Evolutionary conservation across 179 eudicot species (phyloP).

Genomic region (Silene vulgaris): DNA sequence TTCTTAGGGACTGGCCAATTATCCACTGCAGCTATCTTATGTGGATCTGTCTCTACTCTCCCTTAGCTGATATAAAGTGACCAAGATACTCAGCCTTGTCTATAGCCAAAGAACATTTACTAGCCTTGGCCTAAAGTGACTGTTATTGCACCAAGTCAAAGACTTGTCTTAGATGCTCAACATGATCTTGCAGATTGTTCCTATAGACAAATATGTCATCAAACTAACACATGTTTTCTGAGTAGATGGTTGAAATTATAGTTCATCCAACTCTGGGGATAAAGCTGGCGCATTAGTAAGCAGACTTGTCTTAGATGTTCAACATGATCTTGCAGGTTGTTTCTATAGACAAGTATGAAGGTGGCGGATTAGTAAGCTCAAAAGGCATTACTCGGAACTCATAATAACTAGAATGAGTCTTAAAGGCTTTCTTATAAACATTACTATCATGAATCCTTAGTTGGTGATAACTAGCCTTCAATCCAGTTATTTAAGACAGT

Average conservation of each 20-base stretch:
- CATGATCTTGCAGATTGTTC: not conserved
- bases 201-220: not conserved
- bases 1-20: too few relatives aligned
- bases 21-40: too few relatives aligned
- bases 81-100: not conserved
- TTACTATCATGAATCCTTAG: not conserved
- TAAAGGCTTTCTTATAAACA: slow-evolving; percentile 3
- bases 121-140: not conserved
- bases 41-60: too few relatives aligned
- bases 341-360: too few relatives aligned
- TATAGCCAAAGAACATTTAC: not conserved
- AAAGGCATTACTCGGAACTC: slow-evolving; percentile 7
- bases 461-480: too few relatives aligned
- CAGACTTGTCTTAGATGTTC: too few relatives aligned
- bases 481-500: not conserved
- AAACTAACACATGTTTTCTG: not conserved
- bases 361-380: too few relatives aligned
- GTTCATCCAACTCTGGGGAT: not conserved
- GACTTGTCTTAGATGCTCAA: not conserved
- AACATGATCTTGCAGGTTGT: too few relatives aligned
- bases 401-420: slow-evolving; percentile 3
- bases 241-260: not conserved
- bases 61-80: too few relatives aligned
- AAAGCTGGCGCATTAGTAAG: too few relatives aligned
- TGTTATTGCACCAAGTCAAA: not conserved